A percentile compares a stretch with the other conserved stretches of the same genome.
phyloP scores from a whole-genome alignment of 257 asterid genomes.

The Solanum okadae region DNA sequence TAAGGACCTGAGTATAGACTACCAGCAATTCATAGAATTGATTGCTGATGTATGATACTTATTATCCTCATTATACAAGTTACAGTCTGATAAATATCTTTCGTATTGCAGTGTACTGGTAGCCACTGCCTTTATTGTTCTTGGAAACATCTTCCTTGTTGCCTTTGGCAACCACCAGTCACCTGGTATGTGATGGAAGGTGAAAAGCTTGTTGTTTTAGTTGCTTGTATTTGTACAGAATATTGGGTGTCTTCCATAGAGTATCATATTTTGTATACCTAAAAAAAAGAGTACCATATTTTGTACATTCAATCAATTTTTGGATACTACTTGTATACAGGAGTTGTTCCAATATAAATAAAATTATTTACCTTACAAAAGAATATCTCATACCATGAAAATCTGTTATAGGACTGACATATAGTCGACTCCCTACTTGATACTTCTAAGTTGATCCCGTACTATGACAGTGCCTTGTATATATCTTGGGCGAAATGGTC shows the following conservation, averaged over 20 bases:
- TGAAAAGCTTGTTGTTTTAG: constrained; percentile 2
- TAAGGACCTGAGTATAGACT: background rate
- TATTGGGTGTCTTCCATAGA: background rate
- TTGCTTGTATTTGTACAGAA: background rate
- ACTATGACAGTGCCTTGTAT: background rate
- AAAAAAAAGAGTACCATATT: background rate
- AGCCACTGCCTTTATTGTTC: constrained; percentile 92
- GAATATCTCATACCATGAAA: background rate
- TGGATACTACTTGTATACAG: background rate
- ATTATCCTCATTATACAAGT: background rate
- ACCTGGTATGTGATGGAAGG: constrained; percentile 56
- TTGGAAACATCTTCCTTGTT: constrained; percentile 92
- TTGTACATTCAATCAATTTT: background rate
- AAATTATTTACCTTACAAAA: background rate
- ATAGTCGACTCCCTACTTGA: background rate
- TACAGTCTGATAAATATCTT: background rate
- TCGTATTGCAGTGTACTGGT: constrained; percentile 59
- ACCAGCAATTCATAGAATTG: background rate
- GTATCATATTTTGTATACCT: background rate
- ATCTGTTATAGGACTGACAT: background rate
- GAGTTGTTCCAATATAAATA: background rate
- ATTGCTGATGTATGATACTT: background rate
- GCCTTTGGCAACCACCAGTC: constrained; percentile 99
- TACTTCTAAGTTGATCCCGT: background rate
- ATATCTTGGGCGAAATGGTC: background rate